phyloP scores from a whole-genome alignment of 2,329 filamentous ascomycete species.

The Penicillium capsulatum region DNA sequence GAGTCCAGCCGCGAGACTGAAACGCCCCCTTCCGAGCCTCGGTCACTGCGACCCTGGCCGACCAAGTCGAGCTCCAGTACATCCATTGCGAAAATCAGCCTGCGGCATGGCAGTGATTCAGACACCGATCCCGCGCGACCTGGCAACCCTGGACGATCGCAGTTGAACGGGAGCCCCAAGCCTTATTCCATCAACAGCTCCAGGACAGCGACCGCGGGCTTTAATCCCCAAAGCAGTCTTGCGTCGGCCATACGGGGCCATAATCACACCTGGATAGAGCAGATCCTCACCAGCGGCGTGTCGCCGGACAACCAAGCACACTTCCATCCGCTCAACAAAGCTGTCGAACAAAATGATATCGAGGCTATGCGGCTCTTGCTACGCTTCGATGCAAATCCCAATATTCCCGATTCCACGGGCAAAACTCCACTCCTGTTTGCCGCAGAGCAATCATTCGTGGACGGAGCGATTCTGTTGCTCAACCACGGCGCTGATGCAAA shows the following conservation, averaged over 20 bases:
- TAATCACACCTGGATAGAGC: slow-evolving; percentile 55
- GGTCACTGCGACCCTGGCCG: not conserved
- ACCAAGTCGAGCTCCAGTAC: slow-evolving; percentile 1
- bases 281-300: slow-evolving; percentile 57
- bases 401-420: slow-evolving; percentile 48
- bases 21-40: slow-evolving; percentile 3
- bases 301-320: slow-evolving; percentile 49
- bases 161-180: not conserved
- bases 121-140: not conserved
- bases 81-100: too few species aligned
- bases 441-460: slow-evolving; percentile 52
- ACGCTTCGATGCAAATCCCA: slow-evolving; percentile 56
- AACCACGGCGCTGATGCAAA: slow-evolving; percentile 63
- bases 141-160: not conserved
- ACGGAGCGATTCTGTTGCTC: slow-evolving; percentile 56
- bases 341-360: slow-evolving; percentile 49
- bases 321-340: slow-evolving; percentile 51
- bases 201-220: too few species aligned
- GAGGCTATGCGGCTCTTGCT: slow-evolving; percentile 55
- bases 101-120: slow-evolving; percentile 1
- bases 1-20: slow-evolving; percentile 7
- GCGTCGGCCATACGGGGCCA: slow-evolving; percentile 53
- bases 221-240: slow-evolving; percentile 44
- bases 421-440: slow-evolving; percentile 51
- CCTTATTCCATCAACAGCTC: too few species aligned